Evolutionary conservation across 2,329 filamentous ascomycete genomes (phyloP), one percentile per base, ranked within the genome.

Genomic region (Penicillium oxalicum): DNA sequence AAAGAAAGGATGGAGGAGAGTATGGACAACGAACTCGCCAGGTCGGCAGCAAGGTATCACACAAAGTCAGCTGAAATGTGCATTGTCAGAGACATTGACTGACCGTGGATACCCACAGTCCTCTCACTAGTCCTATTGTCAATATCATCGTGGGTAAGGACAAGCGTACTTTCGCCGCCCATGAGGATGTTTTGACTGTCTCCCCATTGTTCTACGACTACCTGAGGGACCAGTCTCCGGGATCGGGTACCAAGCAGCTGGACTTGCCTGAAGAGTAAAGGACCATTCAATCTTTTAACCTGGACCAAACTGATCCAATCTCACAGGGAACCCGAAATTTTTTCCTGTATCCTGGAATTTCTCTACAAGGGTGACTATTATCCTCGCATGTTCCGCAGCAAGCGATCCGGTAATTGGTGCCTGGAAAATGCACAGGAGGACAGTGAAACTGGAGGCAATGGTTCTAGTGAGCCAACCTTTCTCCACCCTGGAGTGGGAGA

Each of bases 281-380:
- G 11, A 7, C 12, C 29, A 13, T 4, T 32, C 9, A 11, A 7
- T 24, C 9, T 29, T 35, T 12, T 1, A 25, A 12, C 9, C 4
- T 27, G 4, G 25, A 18, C 13, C 2, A 38, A 25, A 7, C 50
- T 56, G 24, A 59, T 45, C 26, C 18, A 36, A 40, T 26, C 5
- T 12, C 13, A 35, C 64, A 86, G 87, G 79, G 88, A 95, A 76
- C 89, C 91, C 60, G 90, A 95, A 77, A 81, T 94, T 70, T 88
- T 96, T 73, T 94, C 89, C 69, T 91, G 87, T 65, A 78, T 96
- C 64, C 88, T 96, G 75, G 91, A 96, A 77, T 96, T 91, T 71
- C 83, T 96, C 59, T 96, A 96, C 84, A 95, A 94, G 77, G 89
- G 88, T 59, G 90, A 95, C 79, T 95, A 95, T 75, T 93, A 87